Percentiles rank a stretch among this genome's conserved stretches.
Conservation (phyloP, 805 yeast genomes). For the Spathaspora gorwiae region DNA sequence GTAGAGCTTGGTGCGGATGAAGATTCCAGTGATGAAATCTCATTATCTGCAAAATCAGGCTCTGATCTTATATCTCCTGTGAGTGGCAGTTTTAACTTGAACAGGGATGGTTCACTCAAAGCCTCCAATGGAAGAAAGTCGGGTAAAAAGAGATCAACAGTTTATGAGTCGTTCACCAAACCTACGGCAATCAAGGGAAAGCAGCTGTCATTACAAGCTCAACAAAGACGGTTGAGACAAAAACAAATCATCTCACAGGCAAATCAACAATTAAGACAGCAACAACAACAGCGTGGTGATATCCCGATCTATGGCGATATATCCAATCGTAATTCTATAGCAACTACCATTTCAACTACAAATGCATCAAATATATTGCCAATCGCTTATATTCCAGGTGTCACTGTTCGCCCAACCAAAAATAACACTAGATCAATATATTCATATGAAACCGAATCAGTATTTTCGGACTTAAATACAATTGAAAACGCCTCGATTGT, state of each 20-base stretch:
- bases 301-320: constrained; percentile 15
- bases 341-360: constrained; percentile 63
- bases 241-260: constrained; percentile 9
- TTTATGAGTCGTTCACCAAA: constrained; percentile 42
- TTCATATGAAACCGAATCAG: constrained; percentile 39
- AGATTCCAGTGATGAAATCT: constrained; percentile 7
- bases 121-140: constrained; percentile 10
- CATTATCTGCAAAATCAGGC: neutral
- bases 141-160: constrained; percentile 22
- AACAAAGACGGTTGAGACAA: constrained; percentile 14
- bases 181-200: constrained; percentile 17
- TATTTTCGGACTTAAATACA: constrained; percentile 40
- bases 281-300: constrained; percentile 6
- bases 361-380: constrained; percentile 86
- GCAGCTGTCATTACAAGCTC: constrained; percentile 12
- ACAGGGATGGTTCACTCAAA: neutral
- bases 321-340: constrained; percentile 35
- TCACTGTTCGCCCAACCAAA: constrained; percentile 55
- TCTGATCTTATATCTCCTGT: neutral
- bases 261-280: constrained; percentile 6
- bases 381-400: constrained; percentile 93
- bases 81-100: neutral
- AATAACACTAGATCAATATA: constrained; percentile 42
- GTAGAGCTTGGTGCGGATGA: constrained; percentile 23
- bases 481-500: constrained; percentile 45